A percentile compares a stretch with the other conserved stretches of the same genome.
phyloP scores from a whole-genome alignment of 2,329 filamentous ascomycete species.

The Aspergillus terreus region DNA sequence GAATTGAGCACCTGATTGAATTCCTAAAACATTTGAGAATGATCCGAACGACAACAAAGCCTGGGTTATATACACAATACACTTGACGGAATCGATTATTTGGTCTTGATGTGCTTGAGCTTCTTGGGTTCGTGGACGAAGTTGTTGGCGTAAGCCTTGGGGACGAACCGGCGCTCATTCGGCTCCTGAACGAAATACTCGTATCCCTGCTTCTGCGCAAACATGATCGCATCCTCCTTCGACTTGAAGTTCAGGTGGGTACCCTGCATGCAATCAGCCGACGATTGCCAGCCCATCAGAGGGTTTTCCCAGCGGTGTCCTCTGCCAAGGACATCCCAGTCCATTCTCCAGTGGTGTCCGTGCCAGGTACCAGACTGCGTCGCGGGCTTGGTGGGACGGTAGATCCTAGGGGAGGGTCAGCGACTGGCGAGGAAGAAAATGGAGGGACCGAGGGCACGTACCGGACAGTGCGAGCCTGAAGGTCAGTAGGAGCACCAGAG shows the following conservation, averaged over 20 bases:
- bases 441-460: conserved; percentile 43
- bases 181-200: conserved; percentile 99
- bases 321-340: conserved; percentile 91
- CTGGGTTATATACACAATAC: conserved; percentile 36
- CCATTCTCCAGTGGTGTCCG: conserved; percentile 87
- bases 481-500: conserved; percentile 87
- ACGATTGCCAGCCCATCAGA: conserved; percentile 98
- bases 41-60: conserved; percentile 14
- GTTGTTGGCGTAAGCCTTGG: conserved; percentile 97
- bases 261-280: conserved; percentile 90
- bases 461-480: conserved; percentile 92
- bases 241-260: conserved; percentile 84
- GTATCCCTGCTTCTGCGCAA: conserved; percentile 98
- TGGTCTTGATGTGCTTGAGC: conserved; percentile 81
- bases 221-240: conserved; percentile 91
- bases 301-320: conserved; percentile 98
- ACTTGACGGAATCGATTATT: conserved; percentile 52
- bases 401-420: conserved; percentile 63
- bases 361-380: conserved; percentile 92
- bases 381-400: conserved; percentile 84
- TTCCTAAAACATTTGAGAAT: conserved; percentile 4
- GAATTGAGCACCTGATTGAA: not conserved
- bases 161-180: conserved; percentile 76
- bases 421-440: conserved; percentile 8
- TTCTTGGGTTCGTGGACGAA: conserved; percentile 82